Conservation (phyloP, 148 eudicot species). For the Gaultheria prostrata region DNA sequence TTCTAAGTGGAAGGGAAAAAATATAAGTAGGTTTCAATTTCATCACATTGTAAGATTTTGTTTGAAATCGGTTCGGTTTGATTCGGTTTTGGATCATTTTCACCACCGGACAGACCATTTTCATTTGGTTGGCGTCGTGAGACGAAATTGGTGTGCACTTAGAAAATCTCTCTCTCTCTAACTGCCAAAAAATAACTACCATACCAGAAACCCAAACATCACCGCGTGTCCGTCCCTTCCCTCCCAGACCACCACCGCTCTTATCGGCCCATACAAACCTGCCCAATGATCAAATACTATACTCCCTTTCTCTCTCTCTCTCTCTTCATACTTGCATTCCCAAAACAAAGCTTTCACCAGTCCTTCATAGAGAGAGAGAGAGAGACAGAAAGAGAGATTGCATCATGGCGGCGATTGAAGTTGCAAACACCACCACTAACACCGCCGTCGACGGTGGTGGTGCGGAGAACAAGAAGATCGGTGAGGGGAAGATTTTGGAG, state of each 20-base stretch:
- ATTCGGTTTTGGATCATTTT: neutral
- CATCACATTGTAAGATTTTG: too few species aligned
- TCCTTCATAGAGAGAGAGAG: neutral
- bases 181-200: constrained; percentile 15
- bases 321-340: neutral
- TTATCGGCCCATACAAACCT: constrained; percentile 6
- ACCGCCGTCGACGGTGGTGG: neutral
- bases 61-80: neutral
- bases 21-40: too few species aligned
- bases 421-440: neutral
- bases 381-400: constrained; percentile 12
- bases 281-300: neutral
- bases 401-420: constrained; percentile 11
- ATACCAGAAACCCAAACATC: neutral
- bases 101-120: neutral
- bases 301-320: neutral
- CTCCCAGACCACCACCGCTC: neutral
- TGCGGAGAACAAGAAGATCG: neutral
- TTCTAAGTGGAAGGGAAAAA: too few species aligned
- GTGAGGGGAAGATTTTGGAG: neutral
- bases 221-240: constrained; percentile 5
- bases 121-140: neutral
- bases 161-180: neutral
- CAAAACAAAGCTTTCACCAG: neutral
- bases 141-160: neutral